Evolutionary conservation across 2,329 filamentous ascomycete genomes (phyloP), one percentile per base, ranked within the genome.

Genomic region (Fusarium vanettenii): DNA sequence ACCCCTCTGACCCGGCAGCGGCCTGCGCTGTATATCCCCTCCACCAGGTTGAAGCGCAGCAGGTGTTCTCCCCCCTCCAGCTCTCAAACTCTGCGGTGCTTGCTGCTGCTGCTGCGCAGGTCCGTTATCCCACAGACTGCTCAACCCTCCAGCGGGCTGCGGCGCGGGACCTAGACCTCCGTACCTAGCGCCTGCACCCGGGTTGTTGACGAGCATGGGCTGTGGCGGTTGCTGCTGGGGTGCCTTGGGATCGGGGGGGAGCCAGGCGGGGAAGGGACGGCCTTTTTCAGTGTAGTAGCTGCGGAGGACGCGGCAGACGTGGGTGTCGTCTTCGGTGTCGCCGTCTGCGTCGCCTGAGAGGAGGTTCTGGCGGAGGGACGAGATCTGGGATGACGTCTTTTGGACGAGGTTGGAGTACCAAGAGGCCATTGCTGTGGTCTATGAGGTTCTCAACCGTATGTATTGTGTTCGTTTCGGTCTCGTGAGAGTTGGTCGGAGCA

Each of bases 251-350:
- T 98, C 94, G 7, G 94, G 92, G 9, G 95, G 95, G 9, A 98
- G 92, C 96, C 97, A 98, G 77, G 87, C 85, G 1, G 97, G 97
- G 73, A 95, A 93, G 2, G 91, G 88, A 25, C 92, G 92, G 76
- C 93, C 94, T 81, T 97, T 97, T 83, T 98, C 95, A 61, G 88
- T 90, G 87, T 99, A 98, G 88, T 98, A 98, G 78, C 92, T 93
- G 79, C 97, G 93, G 29, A 99, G 91, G 39, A 97, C 95, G 79
- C 97, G 94, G 84, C 94, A 97, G 80, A 98, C 93, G 86, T 98
- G 95, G 4, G 95, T 97, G 85, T 97, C 95, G 85, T 98, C 95
- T 84, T 97, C 90, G 72, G 91, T 92, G 80, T 93, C 92, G 83
- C 92, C 92, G 82, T 93, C 92, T 77, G 88, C 86, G 75, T 93